Evolutionary conservation across 148 eudicot species (phyloP), one percentile per base, ranked within the genome.

Genomic region (Vaccinium vitisidaea): DNA sequence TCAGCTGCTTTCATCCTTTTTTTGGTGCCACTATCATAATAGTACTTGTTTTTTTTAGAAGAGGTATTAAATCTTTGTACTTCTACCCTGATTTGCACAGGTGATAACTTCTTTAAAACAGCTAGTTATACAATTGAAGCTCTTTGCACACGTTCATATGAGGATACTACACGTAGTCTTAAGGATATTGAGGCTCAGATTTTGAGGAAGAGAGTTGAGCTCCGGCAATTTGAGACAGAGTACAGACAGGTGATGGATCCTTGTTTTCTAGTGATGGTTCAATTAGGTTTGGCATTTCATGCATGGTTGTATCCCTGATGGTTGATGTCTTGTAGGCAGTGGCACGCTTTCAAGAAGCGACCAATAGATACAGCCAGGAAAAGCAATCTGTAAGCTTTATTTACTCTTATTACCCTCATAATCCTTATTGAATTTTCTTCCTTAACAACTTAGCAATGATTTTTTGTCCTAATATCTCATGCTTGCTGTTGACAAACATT

Each of bases 71-170:
- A 53, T 54, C 39, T 77, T 8, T 36, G 10, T 63, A 76, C 13
- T 79, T 67, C 61, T 6, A 16, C 21, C 49, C 59, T 84, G 80
- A 75, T 86, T 82, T 74, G 80, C 84, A 74, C 87, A 93, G 99
- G 99, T 75, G 99, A 95, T 83, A 97, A 97, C 87, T 97, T 97
- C 88, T 97, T 97, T 87, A 97, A 95, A 90, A 92, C 99, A 83
- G 99, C 99, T 50, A 85, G 88, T 27, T 97, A 97, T 90, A 90
- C 92, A 21, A 95, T 97, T 65, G 99, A 97, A 89, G 98, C 98
- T 79, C 91, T 97, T 80, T 97, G 98, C 86, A 92, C 93, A 11
- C 92, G 92, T 80, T 53, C 96, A 65, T 97, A 94, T 63, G 98
- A 90, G 81, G 94, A 91, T 55, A 92, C 93, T 21, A 90, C 94